Evolutionary conservation across 805 yeast genomes (phyloP).

Genomic region (Starmera caribaea): DNA sequence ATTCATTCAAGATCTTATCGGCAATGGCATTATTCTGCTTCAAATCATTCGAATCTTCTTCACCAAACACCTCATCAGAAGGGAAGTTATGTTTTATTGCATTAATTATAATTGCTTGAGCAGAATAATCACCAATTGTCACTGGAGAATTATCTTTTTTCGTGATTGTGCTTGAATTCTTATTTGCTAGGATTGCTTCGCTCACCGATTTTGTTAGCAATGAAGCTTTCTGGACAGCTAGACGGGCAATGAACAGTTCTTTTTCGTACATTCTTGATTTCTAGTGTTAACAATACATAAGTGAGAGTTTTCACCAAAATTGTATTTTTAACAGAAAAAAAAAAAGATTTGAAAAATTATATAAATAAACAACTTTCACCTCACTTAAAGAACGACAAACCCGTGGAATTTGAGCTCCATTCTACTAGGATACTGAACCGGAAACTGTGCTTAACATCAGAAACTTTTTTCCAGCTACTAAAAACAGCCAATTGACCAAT

Average conservation of each 20-base stretch:
- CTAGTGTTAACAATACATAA: no score
- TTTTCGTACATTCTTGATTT: conserved; percentile 36
- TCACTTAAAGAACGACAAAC: no score
- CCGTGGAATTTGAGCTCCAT: no score
- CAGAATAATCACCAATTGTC: conserved; percentile 92
- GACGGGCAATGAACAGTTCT: conserved; percentile 73
- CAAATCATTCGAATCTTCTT: conserved; percentile 75
- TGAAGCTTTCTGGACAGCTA: conserved; percentile 88
- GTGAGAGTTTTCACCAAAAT: no score
- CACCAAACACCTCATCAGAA: conserved; percentile 81
- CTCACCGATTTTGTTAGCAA: conserved; percentile 57
- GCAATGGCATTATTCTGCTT: conserved; percentile 39
- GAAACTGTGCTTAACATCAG: no score
- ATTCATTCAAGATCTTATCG: conserved; percentile 47
- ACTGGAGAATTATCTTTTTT: conserved; percentile 92
- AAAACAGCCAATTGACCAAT: no score
- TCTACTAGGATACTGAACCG: no score
- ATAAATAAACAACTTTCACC: no score
- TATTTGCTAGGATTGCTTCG: conserved; percentile 40
- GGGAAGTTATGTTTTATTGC: conserved; percentile 79
- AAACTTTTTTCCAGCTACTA: no score
- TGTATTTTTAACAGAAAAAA: no score
- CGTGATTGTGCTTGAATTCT: conserved; percentile 48
- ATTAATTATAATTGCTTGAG: conserved; percentile 86
- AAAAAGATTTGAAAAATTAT: no score